A percentile compares a stretch with the other conserved stretches of the same genome.
Conservation (phyloP, 371 early-diverging fungal genomes). For the Synchytrium microbalum region DNA sequence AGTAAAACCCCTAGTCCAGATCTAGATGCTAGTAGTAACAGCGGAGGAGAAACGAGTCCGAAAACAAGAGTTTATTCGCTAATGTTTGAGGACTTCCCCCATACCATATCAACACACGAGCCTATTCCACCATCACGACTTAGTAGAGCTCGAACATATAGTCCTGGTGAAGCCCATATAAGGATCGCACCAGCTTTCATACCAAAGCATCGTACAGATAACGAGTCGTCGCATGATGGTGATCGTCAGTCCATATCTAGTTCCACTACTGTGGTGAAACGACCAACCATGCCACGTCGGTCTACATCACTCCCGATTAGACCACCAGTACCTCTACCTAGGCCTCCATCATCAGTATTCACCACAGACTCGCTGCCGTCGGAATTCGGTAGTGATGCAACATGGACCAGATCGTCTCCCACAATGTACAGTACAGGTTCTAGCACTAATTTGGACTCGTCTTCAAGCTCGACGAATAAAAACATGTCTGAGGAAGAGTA, state of each 20-base stretch:
- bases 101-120: background rate
- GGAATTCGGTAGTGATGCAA: background rate
- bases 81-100: too few species aligned
- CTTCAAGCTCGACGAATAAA: background rate
- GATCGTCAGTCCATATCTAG: too few species aligned
- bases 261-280: too few species aligned
- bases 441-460: background rate
- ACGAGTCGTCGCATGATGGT: too few species aligned
- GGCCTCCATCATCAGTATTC: background rate
- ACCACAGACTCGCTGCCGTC: background rate
- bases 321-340: background rate
- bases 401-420: background rate
- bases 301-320: background rate
- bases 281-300: background rate
- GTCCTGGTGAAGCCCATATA: too few species aligned
- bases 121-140: background rate
- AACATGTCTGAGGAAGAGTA: background rate
- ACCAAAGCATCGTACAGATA: too few species aligned
- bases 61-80: too few species aligned
- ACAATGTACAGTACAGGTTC: background rate
- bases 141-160: background rate
- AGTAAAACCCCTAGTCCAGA: too few species aligned
- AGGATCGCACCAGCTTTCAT: too few species aligned
- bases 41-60: too few species aligned
- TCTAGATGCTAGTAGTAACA: too few species aligned